A percentile compares a stretch with the other conserved stretches of the same genome.
phyloP scores from a whole-genome alignment of 169 alveolate species.

The Theileria parva region DNA sequence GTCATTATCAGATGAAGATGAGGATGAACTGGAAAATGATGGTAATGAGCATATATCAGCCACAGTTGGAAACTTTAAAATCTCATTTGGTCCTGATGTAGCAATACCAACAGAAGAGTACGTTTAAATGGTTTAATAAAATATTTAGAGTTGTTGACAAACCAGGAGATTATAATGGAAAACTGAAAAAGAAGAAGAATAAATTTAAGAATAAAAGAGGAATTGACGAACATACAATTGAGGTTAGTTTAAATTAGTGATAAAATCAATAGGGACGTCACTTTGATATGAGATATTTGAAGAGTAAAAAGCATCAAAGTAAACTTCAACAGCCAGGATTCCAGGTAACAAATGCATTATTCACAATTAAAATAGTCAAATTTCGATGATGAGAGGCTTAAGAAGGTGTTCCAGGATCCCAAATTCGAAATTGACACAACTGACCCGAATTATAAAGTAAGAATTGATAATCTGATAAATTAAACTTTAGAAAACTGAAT shows the following conservation, averaged over 20 bases:
- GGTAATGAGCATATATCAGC: conserved; percentile 33
- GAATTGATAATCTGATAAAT: conserved; percentile 42
- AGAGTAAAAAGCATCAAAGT: neutral
- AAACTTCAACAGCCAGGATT: conserved; percentile 59
- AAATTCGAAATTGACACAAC: conserved; percentile 87
- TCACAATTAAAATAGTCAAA: conserved; percentile 26
- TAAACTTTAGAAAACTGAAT: conserved; percentile 48
- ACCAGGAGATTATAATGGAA: neutral
- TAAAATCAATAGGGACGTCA: conserved; percentile 41
- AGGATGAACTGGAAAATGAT: neutral
- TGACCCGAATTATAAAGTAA: conserved; percentile 81
- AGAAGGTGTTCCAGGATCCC: conserved; percentile 75
- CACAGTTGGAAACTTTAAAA: conserved; percentile 53
- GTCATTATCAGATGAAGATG: neutral
- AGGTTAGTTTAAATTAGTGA: neutral
- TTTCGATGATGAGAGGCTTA: conserved; percentile 77
- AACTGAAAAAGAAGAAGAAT: conserved; percentile 6
- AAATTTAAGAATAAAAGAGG: conserved; percentile 23
- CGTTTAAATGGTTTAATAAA: neutral
- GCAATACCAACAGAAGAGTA: conserved; percentile 32
- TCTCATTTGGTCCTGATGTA: conserved; percentile 49
- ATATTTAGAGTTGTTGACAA: neutral
- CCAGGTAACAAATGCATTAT: neutral
- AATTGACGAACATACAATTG: conserved; percentile 27
- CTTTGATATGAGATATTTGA: conserved; percentile 44